Percentiles rank a stretch among this genome's conserved stretches.
phyloP scores from a whole-genome alignment of 2,329 filamentous ascomycete genomes.

The Madurella fahalii region DNA sequence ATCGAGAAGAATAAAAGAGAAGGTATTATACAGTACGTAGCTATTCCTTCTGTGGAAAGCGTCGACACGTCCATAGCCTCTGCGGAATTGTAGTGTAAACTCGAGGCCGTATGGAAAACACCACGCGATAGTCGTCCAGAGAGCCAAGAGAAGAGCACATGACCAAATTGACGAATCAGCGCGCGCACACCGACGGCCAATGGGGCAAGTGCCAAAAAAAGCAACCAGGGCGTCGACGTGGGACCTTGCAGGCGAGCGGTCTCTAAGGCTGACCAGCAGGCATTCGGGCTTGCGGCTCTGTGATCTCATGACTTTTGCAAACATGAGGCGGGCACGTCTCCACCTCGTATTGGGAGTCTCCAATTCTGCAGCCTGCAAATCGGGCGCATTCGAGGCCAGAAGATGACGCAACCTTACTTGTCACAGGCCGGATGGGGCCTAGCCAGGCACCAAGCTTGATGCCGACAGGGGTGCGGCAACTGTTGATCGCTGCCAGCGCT shows the following conservation, averaged over 20 bases:
- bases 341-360: slow-evolving; percentile 14
- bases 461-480: slow-evolving; percentile 1
- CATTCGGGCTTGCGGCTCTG: not conserved
- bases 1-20: too few species aligned
- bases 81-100: too few species aligned
- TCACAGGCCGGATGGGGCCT: slow-evolving; percentile 5
- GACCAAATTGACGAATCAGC: too few species aligned
- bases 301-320: not conserved
- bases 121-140: too few species aligned
- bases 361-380: slow-evolving; percentile 11
- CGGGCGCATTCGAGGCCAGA: not conserved
- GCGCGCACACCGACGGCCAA: not conserved
- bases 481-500: not conserved
- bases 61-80: too few species aligned
- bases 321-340: not conserved
- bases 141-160: too few species aligned
- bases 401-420: slow-evolving; percentile 8
- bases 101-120: too few species aligned
- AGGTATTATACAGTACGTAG: too few species aligned
- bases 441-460: slow-evolving; percentile 13
- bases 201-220: not conserved
- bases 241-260: not conserved
- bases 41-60: too few species aligned
- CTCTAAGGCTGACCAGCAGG: not conserved
- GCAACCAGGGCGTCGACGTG: not conserved